A percentile compares a stretch with the other conserved stretches of the same genome.
Evolutionary conservation across 176 grass and related monocot species (phyloP).

Genomic region (Zizania latifolia): DNA sequence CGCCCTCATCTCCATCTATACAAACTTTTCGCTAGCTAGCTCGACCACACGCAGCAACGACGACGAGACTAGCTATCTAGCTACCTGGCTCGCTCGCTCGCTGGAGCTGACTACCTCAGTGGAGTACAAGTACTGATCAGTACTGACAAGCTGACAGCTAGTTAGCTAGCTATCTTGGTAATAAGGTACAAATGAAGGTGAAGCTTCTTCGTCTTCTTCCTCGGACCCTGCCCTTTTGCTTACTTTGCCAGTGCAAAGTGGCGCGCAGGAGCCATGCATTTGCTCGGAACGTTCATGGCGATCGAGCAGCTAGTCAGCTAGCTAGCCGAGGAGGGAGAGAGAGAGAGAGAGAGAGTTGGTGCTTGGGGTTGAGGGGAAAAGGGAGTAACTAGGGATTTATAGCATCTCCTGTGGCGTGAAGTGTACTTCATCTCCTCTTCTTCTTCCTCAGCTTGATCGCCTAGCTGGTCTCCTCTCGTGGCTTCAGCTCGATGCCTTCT

Average conservation of each 20-base stretch:
- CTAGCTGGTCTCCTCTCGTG: background rate
- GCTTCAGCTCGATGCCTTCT: conserved; percentile 42
- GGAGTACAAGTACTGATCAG: background rate
- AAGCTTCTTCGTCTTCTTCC: background rate
- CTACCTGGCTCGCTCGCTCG: too few relatives aligned
- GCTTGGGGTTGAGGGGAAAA: background rate
- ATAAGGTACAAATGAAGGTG: background rate
- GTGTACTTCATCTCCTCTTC: conserved; percentile 1
- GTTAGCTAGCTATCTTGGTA: background rate
- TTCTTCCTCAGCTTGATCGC: background rate
- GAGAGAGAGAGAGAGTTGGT: background rate
- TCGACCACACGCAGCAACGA: background rate
- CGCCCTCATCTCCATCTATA: conserved; percentile 33
- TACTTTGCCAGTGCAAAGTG: conserved; percentile 15
- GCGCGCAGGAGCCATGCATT: conserved; percentile 18
- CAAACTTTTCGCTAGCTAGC: too few relatives aligned
- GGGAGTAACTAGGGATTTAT: conserved; percentile 30
- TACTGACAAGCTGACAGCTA: too few relatives aligned
- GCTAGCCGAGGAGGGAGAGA: background rate
- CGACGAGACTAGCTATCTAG: background rate
- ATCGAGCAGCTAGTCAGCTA: background rate
- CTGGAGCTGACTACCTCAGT: background rate
- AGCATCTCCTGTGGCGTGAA: conserved; percentile 41
- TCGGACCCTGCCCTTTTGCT: background rate
- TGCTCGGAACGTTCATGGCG: conserved; percentile 40